Base-by-base conservation (phyloP, 306 rosid species). In the Cicer judaicum region DNA sequence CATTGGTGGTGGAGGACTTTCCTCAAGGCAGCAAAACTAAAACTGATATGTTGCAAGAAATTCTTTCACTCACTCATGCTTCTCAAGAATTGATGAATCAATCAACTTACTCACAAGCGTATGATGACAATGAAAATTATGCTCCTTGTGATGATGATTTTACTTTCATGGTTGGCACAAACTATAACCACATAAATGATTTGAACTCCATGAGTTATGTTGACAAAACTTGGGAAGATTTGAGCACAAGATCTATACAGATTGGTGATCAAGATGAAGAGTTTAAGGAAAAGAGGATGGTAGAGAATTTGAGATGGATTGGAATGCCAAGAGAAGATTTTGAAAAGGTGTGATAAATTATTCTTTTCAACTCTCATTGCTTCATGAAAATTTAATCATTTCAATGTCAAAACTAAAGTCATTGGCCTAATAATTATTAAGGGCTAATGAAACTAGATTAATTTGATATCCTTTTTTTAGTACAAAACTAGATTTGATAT, bases 261-360 rank as follows among this genome's bases (percentile, higher is more conserved):
- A 87, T 89, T 0, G 88, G 89, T 53, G 85, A 84, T 67, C 2
- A 80, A 10, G 93, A 81, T 14, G 87, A 81, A 2, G 96, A 79
- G 39, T 88, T 85, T 70, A 88, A 77, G 86, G 75, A 77, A 4
- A 85, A 78, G 69, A 84, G 87, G 57, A 34, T 74, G 68, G 82
- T 79, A 0, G 98, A 93, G 87, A 91, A 93, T 65, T 85, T 93
- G 47, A 87, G 97, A 84, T 93, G 98, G 97, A 81, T 91, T 34
- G 97, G 97, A 70, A 87, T 91, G 92, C 88, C 98, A 3, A 81
- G 69, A 70, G 76, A 87, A 81, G 84, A 83, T 72, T 70, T 81
- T 36, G 87, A 85, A 38, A 85, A 89, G 98, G 98, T 93, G 89
- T 24, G n/a, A 6, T 67, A 5, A 7, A 13, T 72, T 60, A 5